Base-by-base conservation (phyloP, 352 stramenopile species). In the Halophytophthora batemanensis region DNA sequence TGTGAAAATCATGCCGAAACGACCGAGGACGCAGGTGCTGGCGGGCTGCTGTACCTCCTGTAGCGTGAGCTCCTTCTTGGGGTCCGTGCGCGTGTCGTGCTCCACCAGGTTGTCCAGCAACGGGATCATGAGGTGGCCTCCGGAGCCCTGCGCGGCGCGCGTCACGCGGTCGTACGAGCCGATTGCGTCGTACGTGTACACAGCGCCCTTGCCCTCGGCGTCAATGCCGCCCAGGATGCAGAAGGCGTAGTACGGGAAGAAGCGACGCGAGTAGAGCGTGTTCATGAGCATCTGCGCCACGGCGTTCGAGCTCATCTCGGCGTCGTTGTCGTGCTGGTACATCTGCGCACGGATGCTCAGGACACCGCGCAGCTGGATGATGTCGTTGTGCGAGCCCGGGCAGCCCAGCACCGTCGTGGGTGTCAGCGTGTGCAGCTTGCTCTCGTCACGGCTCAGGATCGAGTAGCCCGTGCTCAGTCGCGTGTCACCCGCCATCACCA, bases 161-260 rank as follows among this genome's bases (percentile, higher is more conserved):
- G 80, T 81, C 36, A 89, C 81, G 40, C 72, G 66, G 61, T 93
- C 80, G 67, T 90, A 75, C 40, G 81, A 97, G 35, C 97, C 97
- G 62, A 99, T 96, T 46, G 96, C 96, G 80, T 99, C 97, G 82
- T 99, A 99, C 50, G 92, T 97, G 77, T 98, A 99, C 29, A 99
- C 89, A 14, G 77, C 91, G 15, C 97, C 97, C 58, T 97, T 98
- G 35, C 97, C 96, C 42, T 98, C 77, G 43, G 92, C 84, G 71
- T 99, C 97, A 35, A 99, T 87, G 18, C 97, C 97, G 22, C 86
- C 94, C 15, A 99, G 73, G 50, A 99, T 93, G 66, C 98, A 98
- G 70, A 99, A 99, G 28, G 95, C 88, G 69, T 99, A 99, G 77
- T 99, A 99, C 23, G 97, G 97, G 77, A 99, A 99, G 71, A 99